A percentile compares a stretch with the other conserved stretches of the same genome.
Evolutionary conservation across 495 filamentous ascomycete species (phyloP).

Genomic region (Glarea lozoyensis): DNA sequence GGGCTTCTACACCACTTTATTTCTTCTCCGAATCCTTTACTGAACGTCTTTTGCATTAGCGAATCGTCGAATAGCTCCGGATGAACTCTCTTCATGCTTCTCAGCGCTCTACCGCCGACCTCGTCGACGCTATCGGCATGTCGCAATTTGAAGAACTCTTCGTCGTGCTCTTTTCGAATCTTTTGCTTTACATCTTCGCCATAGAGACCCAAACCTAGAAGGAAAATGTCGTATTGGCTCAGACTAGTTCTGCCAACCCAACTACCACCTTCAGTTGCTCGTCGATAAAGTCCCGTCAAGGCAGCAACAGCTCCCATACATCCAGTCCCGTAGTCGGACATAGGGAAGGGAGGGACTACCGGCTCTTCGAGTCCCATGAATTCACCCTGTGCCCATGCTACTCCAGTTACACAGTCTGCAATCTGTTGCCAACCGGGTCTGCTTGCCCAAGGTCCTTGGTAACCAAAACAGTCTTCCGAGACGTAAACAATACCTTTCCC

Average conservation of each 20-base stretch:
- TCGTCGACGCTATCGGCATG: slow-evolving; percentile 68
- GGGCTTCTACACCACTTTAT: slow-evolving; percentile 43
- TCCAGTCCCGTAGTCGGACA: slow-evolving; percentile 73
- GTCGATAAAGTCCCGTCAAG: slow-evolving; percentile 51
- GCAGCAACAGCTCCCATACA: slow-evolving; percentile 55
- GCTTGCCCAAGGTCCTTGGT: slow-evolving; percentile 36
- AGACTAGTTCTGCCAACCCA: slow-evolving; percentile 56
- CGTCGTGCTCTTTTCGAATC: slow-evolving; percentile 42
- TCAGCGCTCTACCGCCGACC: slow-evolving; percentile 56
- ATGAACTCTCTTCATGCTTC: slow-evolving; percentile 45
- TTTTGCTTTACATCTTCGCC: slow-evolving; percentile 44
- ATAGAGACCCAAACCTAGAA: slow-evolving; percentile 56
- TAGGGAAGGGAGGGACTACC: slow-evolving; percentile 73
- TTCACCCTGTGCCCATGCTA: slow-evolving; percentile 68
- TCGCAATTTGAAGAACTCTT: slow-evolving; percentile 54
- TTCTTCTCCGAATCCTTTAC: slow-evolving; percentile 36
- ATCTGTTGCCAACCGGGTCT: slow-evolving; percentile 53
- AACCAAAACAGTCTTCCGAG: slow-evolving; percentile 65
- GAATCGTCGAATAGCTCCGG: slow-evolving; percentile 40
- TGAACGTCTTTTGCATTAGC: slow-evolving; percentile 37
- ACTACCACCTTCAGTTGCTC: slow-evolving; percentile 53
- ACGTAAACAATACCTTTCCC: slow-evolving; percentile 61
- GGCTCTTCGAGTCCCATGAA: slow-evolving; percentile 59
- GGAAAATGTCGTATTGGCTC: slow-evolving; percentile 61
- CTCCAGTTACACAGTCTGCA: slow-evolving; percentile 48